phyloP scores from a whole-genome alignment of 2,329 filamentous ascomycete species.

The Fusarium incarnatum region DNA sequence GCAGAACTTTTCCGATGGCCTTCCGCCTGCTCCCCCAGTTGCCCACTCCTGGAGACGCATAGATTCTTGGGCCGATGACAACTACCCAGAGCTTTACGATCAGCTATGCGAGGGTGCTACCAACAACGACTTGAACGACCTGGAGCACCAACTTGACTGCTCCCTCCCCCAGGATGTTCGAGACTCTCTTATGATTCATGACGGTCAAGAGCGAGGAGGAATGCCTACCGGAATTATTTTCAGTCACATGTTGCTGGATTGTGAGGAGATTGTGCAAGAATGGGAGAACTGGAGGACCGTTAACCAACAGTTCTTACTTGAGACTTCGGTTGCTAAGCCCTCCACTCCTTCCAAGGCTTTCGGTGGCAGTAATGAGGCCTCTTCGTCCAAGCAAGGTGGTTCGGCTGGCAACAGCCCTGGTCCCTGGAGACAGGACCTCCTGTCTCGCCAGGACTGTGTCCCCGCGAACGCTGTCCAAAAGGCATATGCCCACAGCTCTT shows the following conservation, averaged over 20 bases:
- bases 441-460: conserved; percentile 86
- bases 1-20: conserved; percentile 93
- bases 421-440: conserved; percentile 84
- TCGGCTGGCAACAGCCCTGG: conserved; percentile 68
- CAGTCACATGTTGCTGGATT: conserved; percentile 93
- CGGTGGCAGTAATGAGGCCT: conserved; percentile 73
- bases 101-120: conserved; percentile 94
- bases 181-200: conserved; percentile 89
- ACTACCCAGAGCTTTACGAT: conserved; percentile 94
- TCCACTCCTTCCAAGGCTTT: conserved; percentile 77
- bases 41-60: conserved; percentile 94
- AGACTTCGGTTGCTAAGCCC: conserved; percentile 68
- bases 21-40: conserved; percentile 89
- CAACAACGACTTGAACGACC: conserved; percentile 93
- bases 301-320: conserved; percentile 85
- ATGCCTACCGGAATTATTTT: conserved; percentile 93
- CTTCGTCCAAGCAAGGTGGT: conserved; percentile 72
- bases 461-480: conserved; percentile 89
- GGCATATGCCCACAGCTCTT: conserved; percentile 90
- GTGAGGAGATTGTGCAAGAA: conserved; percentile 97
- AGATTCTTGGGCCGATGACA: conserved; percentile 91
- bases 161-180: conserved; percentile 92
- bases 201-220: conserved; percentile 96
- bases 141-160: conserved; percentile 96
- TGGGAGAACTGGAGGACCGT: conserved; percentile 97